phyloP scores from a whole-genome alignment of 129 eudicot genomes.

The Escallonia rubra region DNA sequence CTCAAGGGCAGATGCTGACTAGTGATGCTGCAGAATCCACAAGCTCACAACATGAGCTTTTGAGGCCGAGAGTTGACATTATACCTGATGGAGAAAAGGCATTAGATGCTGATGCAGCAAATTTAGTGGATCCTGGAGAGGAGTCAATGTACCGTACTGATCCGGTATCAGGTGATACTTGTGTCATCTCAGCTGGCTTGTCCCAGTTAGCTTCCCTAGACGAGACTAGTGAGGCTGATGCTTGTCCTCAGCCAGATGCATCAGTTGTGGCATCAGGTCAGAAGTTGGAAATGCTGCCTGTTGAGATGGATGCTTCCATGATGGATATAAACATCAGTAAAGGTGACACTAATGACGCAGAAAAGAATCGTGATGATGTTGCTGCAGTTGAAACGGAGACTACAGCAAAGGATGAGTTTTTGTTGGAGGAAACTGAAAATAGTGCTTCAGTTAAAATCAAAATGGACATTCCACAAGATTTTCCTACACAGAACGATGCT shows the following conservation, averaged over 20 bases:
- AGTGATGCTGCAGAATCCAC: conserved; percentile 23
- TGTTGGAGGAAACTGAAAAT: conserved; percentile 11
- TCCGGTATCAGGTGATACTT: conserved; percentile 18
- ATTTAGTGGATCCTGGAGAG: conserved; percentile 16
- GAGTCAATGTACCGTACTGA: conserved; percentile 14
- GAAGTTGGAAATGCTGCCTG: conserved; percentile 7
- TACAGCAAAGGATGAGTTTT: conserved; percentile 16
- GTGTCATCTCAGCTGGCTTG: conserved; percentile 25
- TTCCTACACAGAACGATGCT: background rate
- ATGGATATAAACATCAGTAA: conserved; percentile 14
- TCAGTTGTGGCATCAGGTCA: conserved; percentile 24
- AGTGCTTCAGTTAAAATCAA: conserved; percentile 17
- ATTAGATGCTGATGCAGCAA: conserved; percentile 27
- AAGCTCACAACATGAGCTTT: conserved; percentile 21
- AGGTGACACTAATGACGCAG: conserved; percentile 28
- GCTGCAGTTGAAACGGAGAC: conserved; percentile 19
- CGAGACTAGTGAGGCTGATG: conserved; percentile 21
- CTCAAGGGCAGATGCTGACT: conserved; percentile 22
- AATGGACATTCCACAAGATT: background rate
- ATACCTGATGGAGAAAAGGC: conserved; percentile 26
- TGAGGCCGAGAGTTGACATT: conserved; percentile 24
- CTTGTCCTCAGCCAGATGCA: conserved; percentile 16
- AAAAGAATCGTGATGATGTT: conserved; percentile 15
- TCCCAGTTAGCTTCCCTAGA: conserved; percentile 19
- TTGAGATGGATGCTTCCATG: conserved; percentile 22